These are phyloP conservation scores for Trametes polyzona DNA, from an alignment of 1,284 basidiomycete genomes.

Conservation along the genomic window DNA sequence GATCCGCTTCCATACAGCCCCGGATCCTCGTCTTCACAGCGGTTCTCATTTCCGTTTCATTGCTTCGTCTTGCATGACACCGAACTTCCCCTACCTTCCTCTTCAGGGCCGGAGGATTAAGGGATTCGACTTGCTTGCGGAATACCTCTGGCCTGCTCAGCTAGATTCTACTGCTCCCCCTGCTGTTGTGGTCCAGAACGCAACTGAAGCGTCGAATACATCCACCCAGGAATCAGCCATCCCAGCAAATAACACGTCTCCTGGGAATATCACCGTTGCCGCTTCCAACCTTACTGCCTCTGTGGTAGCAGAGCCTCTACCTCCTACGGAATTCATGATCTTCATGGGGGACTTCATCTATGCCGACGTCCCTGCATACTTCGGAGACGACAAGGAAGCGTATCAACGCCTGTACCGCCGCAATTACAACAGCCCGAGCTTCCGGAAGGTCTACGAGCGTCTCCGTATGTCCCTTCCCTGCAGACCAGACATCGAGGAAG, in stretches of 20 bases:
- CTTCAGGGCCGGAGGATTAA: constrained; percentile 56
- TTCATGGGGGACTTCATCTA: constrained; percentile 80
- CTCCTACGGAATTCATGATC: constrained; percentile 57
- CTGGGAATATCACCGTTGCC: constrained; percentile 9
- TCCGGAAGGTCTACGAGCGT: constrained; percentile 65
- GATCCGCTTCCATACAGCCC: constrained; percentile 68
- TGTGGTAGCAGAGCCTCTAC: constrained; percentile 14
- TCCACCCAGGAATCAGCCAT: background rate
- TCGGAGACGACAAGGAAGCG: constrained; percentile 56
- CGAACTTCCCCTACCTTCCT: constrained; percentile 70
- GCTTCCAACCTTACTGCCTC: constrained; percentile 3
- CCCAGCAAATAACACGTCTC: background rate
- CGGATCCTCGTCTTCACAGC: constrained; percentile 59
- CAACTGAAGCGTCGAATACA: background rate
- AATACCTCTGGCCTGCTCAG: constrained; percentile 48
- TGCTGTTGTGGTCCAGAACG: background rate
- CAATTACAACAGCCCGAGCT: constrained; percentile 66
- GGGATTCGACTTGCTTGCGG: constrained; percentile 70
- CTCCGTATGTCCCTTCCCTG: constrained; percentile 53
- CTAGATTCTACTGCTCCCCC: background rate
- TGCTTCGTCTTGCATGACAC: constrained; percentile 62
- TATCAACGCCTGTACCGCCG: constrained; percentile 70
- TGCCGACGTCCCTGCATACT: constrained; percentile 72
- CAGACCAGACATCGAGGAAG: background rate
- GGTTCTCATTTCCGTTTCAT: constrained; percentile 68